Conservation (phyloP, 2,329 filamentous ascomycete genomes). For the Didymella sp. region DNA sequence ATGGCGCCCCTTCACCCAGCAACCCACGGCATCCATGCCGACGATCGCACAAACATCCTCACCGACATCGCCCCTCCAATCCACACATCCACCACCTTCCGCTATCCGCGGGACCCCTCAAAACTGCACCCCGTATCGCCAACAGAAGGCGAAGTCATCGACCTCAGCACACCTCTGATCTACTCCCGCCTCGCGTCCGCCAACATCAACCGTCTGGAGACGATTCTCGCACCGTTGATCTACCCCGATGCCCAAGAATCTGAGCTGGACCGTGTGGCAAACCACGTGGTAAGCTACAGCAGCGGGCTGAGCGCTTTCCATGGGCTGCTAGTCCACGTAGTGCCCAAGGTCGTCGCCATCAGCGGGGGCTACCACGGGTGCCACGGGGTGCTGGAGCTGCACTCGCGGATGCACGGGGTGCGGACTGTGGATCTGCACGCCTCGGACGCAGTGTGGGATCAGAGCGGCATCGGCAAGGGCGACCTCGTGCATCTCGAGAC, state of each 20-base stretch:
- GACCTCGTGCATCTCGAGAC: constrained; percentile 94
- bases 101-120: constrained; percentile 76
- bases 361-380: constrained; percentile 91
- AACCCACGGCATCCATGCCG: constrained; percentile 80
- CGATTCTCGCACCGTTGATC: constrained; percentile 77
- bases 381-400: constrained; percentile 79
- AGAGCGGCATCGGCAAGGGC: constrained; percentile 71
- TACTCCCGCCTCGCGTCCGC: constrained; percentile 84
- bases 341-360: constrained; percentile 83
- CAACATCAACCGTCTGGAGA: constrained; percentile 84
- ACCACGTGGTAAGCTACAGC: constrained; percentile 74
- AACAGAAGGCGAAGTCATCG: constrained; percentile 54
- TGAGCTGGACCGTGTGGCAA: constrained; percentile 31
- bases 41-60: constrained; percentile 75
- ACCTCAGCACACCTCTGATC: constrained; percentile 54
- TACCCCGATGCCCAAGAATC: constrained; percentile 54
- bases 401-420: constrained; percentile 77
- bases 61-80: constrained; percentile 86
- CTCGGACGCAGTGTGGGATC: constrained; percentile 62
- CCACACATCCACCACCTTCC: constrained; percentile 90
- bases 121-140: constrained; percentile 61
- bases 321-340: constrained; percentile 81
- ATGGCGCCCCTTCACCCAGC: constrained; percentile 58
- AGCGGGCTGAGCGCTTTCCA: constrained; percentile 90
- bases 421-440: constrained; percentile 70